A percentile compares a stretch with the other conserved stretches of the same genome.
phyloP scores from a whole-genome alignment of 768 basidiomycete genomes.

The Butyriboletus loyo region DNA sequence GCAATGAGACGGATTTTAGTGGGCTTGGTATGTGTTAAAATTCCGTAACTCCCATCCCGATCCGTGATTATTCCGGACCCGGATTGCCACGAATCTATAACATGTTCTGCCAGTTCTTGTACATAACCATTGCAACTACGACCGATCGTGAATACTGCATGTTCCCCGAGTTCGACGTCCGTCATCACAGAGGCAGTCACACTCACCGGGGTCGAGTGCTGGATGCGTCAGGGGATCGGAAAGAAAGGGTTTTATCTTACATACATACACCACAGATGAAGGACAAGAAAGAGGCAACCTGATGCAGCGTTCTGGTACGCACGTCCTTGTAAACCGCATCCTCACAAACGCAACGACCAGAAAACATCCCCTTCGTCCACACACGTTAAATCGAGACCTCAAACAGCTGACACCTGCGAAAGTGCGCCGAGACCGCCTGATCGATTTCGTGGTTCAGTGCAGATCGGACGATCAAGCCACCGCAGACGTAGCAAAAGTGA shows the following conservation, averaged over 20 bases:
- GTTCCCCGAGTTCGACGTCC: too few species aligned
- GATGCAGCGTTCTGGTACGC: too few species aligned
- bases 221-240: neutral
- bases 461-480: slow-evolving; percentile 43
- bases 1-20: too few species aligned
- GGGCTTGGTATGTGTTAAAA: too few species aligned
- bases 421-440: slow-evolving; percentile 33
- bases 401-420: slow-evolving; percentile 33
- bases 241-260: neutral
- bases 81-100: too few species aligned
- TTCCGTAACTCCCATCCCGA: too few species aligned
- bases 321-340: neutral
- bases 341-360: neutral
- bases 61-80: too few species aligned
- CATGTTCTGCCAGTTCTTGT: too few species aligned
- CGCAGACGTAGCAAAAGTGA: slow-evolving; percentile 57
- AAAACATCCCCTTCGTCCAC: neutral
- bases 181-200: too few species aligned
- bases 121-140: too few species aligned
- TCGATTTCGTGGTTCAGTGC: slow-evolving; percentile 32
- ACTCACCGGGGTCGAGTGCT: neutral
- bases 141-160: too few species aligned
- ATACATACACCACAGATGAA: neutral
- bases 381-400: slow-evolving; percentile 22
- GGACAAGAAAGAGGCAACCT: neutral